Evolutionary conservation across 169 alveolate species (phyloP).

Genomic region (Toxoplasma gondii): DNA sequence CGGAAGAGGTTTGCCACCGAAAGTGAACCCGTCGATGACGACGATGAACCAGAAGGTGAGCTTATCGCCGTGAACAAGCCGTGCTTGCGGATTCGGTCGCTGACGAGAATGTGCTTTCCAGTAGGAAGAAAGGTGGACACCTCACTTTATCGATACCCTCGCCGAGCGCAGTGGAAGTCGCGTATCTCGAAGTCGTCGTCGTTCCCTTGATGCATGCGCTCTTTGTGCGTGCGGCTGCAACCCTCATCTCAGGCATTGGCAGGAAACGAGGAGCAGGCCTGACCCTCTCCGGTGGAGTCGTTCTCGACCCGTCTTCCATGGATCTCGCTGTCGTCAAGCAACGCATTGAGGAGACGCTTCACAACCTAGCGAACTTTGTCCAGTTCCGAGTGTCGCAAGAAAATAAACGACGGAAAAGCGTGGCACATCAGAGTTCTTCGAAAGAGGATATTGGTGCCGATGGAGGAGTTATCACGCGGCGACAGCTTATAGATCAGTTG

Average conservation of each 20-base stretch:
- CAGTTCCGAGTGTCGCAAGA: neutral
- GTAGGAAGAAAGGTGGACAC: neutral
- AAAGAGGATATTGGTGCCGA: neutral
- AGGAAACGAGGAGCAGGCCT: conserved; percentile 8
- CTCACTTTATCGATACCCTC: neutral
- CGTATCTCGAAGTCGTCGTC: neutral
- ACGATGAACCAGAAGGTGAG: conserved; percentile 19
- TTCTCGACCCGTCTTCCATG: conserved; percentile 27
- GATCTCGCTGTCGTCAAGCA: conserved; percentile 38
- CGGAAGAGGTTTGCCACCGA: neutral
- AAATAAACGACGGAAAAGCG: neutral
- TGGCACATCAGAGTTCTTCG: neutral
- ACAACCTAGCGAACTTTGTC: neutral
- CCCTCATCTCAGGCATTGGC: neutral
- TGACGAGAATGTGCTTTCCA: neutral
- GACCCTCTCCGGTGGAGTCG: neutral
- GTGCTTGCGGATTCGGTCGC: neutral
- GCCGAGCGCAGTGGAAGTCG: neutral
- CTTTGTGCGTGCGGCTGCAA: neutral
- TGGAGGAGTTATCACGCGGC: neutral
- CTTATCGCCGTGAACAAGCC: neutral
- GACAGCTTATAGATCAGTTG: conserved; percentile 72
- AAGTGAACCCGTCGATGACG: neutral
- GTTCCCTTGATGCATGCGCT: neutral
- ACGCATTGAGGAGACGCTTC: conserved; percentile 48